These are phyloP conservation scores for Lanmaoa rubissima DNA, from an alignment of 768 basidiomycete species.

Conservation along the genomic window DNA sequence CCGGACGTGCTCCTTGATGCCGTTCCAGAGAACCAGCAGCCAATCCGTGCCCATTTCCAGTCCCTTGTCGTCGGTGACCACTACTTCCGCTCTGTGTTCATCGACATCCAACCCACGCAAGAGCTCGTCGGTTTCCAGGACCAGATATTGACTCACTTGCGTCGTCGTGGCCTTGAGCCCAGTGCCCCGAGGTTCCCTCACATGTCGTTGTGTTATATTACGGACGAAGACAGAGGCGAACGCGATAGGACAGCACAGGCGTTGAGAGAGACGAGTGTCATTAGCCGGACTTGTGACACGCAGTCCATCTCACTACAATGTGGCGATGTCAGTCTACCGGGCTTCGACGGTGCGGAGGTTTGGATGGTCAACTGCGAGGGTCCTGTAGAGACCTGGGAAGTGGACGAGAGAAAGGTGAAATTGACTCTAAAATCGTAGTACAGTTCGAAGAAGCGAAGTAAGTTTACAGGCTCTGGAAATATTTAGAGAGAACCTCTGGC, in stretches of 20 bases:
- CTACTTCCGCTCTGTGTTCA: constrained; percentile 72
- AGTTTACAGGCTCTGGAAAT: neutral
- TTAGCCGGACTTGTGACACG: constrained; percentile 29
- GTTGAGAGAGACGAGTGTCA: constrained; percentile 37
- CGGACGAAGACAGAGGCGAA: constrained; percentile 58
- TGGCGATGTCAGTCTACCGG: constrained; percentile 34
- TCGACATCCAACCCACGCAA: constrained; percentile 45
- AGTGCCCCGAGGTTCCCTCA: constrained; percentile 65
- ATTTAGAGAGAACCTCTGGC: neutral
- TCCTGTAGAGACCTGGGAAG: constrained; percentile 55
- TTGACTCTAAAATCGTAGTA: neutral
- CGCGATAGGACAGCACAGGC: constrained; percentile 47
- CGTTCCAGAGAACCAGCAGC: constrained; percentile 34
- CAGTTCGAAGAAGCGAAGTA: neutral
- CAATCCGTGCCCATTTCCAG: constrained; percentile 47
- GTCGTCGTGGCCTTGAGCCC: constrained; percentile 36
- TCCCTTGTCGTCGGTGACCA: constrained; percentile 55
- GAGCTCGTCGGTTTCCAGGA: constrained; percentile 50
- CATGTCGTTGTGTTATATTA: constrained; percentile 71
- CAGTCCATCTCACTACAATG: constrained; percentile 27
- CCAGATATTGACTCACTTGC: constrained; percentile 41
- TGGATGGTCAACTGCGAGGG: constrained; percentile 64
- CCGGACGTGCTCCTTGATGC: constrained; percentile 35
- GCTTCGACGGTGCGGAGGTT: constrained; percentile 48
- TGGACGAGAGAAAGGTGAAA: constrained; percentile 40